Conservation (phyloP, 768 basidiomycete species). For the Russula ochroleuca region DNA sequence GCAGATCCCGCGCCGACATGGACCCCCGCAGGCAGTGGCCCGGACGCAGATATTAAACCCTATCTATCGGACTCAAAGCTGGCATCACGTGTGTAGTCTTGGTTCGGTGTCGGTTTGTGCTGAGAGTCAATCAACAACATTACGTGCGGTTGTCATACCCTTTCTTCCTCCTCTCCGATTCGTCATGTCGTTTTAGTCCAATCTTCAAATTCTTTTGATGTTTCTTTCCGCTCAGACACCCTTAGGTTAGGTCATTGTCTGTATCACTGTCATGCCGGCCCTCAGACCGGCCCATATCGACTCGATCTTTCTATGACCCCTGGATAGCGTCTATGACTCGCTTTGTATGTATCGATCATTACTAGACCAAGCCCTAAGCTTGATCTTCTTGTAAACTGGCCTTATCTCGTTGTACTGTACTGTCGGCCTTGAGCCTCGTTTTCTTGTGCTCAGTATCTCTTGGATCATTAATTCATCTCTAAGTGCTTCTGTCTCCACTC, state of each 20-base stretch:
- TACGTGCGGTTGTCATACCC: no score
- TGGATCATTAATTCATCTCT: no score
- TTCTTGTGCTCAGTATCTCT: no score
- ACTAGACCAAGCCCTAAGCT: no score
- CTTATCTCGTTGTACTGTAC: constrained; percentile 4
- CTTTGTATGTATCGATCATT: no score
- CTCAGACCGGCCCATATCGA: no score
- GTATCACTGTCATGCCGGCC: background rate
- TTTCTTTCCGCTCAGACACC: constrained; percentile 6
- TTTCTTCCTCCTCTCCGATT: constrained; percentile 24
- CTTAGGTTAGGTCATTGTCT: background rate
- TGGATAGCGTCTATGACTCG: no score
- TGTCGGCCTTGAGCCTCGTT: background rate
- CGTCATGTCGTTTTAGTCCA: constrained; percentile 14
- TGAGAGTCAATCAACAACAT: constrained; percentile 14
- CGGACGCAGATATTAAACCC: constrained; percentile 24
- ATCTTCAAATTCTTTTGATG: constrained; percentile 7
- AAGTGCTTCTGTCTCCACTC: no score
- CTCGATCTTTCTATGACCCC: no score
- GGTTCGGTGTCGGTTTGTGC: constrained; percentile 14
- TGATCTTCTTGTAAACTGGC: no score
- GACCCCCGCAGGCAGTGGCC: constrained; percentile 7
- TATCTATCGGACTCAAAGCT: constrained; percentile 17
- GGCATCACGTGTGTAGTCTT: constrained; percentile 12
- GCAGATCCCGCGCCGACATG: constrained; percentile 12